Evolutionary conservation across 2,329 filamentous ascomycete genomes (phyloP), one percentile per base, ranked within the genome.

Genomic region (Ascochyta pisi): DNA sequence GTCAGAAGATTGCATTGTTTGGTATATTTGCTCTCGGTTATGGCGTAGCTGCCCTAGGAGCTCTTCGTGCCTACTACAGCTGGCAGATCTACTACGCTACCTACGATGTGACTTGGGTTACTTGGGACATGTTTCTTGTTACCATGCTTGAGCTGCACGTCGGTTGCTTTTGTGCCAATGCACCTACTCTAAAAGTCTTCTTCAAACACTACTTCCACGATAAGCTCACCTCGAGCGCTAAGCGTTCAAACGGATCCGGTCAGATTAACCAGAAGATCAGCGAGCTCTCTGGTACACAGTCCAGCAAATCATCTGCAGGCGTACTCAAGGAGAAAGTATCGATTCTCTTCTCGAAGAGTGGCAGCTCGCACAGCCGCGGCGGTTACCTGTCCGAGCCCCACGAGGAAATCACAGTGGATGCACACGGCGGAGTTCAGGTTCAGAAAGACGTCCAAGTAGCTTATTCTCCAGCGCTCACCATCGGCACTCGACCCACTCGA

Each of bases 1-100:
- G 66, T 22, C 67, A 73, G 33, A 73, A 73, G 42, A 41, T 71
- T 12, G 69, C 70, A 0, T 37, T 73, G 4, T 70, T 70, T 24
- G 62, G 68, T 19, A 68, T 73, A 27, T 72, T 72, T 48, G 67
- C 68, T 3, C 65, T 73, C n/a, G 70, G 69, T 2, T 73, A 73
- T 9, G 63, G 64, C 4, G 67, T 65, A 6, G 66, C 68, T 37
- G 67, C 62, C 0, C 29, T 72, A 0, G 69, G 67, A 6, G 54
- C 27, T 9, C 13, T 71, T 13, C 68, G 70, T 19, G 58, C 64
- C 2, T 73, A 71, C 52, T 70, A 61, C 47, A 65, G 60, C 39
- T 72, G 66, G 65, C 29, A 54, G 12, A 62, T 67, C 10, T 73
- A 70, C 51, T 73, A 66, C 45, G 54, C 54, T 12, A 68, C 70